Evolutionary conservation across 1,284 basidiomycete genomes (phyloP), one percentile per base, ranked within the genome.

Genomic region (Trametes polyzona): DNA sequence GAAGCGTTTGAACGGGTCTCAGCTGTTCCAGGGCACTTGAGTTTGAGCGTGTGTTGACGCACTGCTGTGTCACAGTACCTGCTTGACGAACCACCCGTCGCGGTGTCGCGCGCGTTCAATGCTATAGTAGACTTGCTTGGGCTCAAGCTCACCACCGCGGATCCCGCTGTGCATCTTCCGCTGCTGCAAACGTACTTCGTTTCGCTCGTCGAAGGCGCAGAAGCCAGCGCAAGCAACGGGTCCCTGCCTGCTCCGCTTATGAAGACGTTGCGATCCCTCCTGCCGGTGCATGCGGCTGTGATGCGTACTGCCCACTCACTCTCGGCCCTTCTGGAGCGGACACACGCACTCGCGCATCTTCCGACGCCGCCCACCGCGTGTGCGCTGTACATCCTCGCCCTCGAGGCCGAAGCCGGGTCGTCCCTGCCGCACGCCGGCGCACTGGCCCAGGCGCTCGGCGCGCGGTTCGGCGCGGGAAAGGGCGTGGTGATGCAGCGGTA

Each of bases 351-450:
- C 46, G 23, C 71, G 42, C 65, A 63, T 58, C 76, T 71, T 67
- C 79, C 73, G 57, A 77, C 73, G 41, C 76, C 68, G 24, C 78
- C 85, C 10, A 84, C 83, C 1, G 86, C 88, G 2, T 86, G 84
- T 64, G 90, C 88, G 7, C 69, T 88, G 12, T 74, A 90, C 61
- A 78, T 92, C n/a, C 78, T 92, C 52, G 81, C 87, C 0, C 71
- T 92, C 39, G 90, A 93, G 74, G 86, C 83, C 3, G 83, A 87
- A 64, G 72, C 74, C 1, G 79, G 82, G 26, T 69, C 75, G n/a
- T 75, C 81, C 3, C 72, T 89, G 27, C 80, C 83, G 40, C 76
- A 82, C 50, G 71, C 84, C 12, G 76, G 76, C 12, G 78, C 81
- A 7, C 75, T 93, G 39, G 79, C 84, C 11, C 76, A 78, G 36